Conservation (phyloP, 2,329 filamentous ascomycete genomes). For the Alternaria arbusti region DNA sequence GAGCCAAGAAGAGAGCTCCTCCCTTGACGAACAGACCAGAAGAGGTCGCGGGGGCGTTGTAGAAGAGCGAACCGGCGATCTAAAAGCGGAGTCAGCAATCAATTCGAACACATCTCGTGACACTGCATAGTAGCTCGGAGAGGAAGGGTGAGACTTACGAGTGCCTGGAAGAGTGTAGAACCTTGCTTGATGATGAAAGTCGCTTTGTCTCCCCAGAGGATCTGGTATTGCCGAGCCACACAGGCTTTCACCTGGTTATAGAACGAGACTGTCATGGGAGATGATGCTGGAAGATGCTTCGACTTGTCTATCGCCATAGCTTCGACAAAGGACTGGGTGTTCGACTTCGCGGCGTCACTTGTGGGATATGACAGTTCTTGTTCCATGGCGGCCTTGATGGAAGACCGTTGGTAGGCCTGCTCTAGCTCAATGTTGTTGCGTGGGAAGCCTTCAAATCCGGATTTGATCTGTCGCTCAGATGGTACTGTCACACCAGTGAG, state of each 20-base stretch:
- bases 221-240: slow-evolving; percentile 67
- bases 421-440: slow-evolving; percentile 53
- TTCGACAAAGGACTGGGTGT: slow-evolving; percentile 59
- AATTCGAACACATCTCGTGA: too few species aligned
- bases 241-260: slow-evolving; percentile 60
- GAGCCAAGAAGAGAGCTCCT: slow-evolving; percentile 68
- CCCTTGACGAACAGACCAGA: slow-evolving; percentile 68
- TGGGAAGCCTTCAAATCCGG: slow-evolving; percentile 52
- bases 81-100: slow-evolving; percentile 37
- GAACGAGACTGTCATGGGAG: slow-evolving; percentile 57
- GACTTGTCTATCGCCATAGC: slow-evolving; percentile 62
- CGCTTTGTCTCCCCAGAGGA: slow-evolving; percentile 69
- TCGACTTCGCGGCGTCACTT: slow-evolving; percentile 51
- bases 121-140: neutral
- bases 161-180: slow-evolving; percentile 63
- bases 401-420: slow-evolving; percentile 57
- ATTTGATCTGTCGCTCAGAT: slow-evolving; percentile 49
- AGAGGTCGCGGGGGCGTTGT: slow-evolving; percentile 64
- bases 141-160: neutral
- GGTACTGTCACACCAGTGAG: slow-evolving; percentile 72
- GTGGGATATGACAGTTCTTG: slow-evolving; percentile 65
- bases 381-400: slow-evolving; percentile 59
- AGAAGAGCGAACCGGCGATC: slow-evolving; percentile 71
- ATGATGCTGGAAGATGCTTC: slow-evolving; percentile 59
- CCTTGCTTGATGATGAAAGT: slow-evolving; percentile 69